Conservation (phyloP, 176 grass and related monocot species). For the Ananas comosus region DNA sequence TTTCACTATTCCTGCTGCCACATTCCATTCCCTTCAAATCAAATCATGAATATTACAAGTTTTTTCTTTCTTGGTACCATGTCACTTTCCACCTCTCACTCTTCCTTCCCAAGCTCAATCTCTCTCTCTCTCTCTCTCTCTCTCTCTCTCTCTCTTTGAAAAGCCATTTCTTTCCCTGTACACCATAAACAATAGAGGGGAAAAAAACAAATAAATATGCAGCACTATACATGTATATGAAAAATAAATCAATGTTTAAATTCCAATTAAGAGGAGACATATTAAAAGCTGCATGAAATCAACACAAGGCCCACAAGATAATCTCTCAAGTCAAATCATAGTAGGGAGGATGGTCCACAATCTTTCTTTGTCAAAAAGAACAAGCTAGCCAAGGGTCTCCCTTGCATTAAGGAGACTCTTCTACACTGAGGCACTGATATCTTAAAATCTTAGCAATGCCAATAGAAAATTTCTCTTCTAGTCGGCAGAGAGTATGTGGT, state of each 20-base stretch:
- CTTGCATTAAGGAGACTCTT: neutral
- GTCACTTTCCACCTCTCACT: constrained; percentile 61
- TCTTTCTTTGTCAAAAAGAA: neutral
- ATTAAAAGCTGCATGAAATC: neutral
- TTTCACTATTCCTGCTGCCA: constrained; percentile 49
- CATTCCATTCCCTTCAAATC: constrained; percentile 24
- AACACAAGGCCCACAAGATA: neutral
- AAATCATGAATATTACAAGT: constrained; percentile 43
- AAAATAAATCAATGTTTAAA: neutral
- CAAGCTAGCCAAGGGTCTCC: neutral
- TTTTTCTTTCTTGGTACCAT: constrained; percentile 40
- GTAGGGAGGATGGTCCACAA: neutral
- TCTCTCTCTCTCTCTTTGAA: neutral
- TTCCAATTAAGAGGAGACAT: neutral
- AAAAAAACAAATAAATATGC: neutral
- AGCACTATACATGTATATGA: neutral
- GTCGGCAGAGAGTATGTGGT: neutral
- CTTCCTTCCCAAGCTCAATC: constrained; percentile 9
- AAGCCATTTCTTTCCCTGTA: neutral
- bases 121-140: neutral
- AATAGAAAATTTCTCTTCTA: neutral
- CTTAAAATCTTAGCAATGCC: neutral
- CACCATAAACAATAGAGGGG: neutral
- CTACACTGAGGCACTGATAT: neutral
- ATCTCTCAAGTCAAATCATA: neutral